Base-by-base conservation (phyloP, 257 asterid genomes). In the Solanum stenotomum region DNA sequence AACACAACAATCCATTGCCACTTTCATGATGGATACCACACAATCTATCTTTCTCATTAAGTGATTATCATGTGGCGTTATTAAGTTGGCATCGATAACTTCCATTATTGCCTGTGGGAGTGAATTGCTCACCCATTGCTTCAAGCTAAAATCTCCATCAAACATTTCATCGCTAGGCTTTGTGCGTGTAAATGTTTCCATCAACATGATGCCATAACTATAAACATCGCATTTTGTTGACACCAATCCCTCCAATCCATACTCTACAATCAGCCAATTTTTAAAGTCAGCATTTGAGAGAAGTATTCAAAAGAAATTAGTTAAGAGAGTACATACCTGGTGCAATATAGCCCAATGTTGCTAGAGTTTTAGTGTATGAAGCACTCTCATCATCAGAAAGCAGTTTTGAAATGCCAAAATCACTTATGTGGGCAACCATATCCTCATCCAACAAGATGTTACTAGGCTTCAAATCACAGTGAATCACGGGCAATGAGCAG, bases 71-170 rank as follows among this genome's bases (percentile, higher is more conserved):
- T 27, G 29, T 27, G 29, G 29, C 1, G 29, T 27, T 27, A 27
- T 27, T 27, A 27, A 27, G 29, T 27, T 27, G 29, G 34, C 10
- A 23, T 92, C 90, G 37, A 88, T 89, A 84, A 90, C 92, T 78
- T 89, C 79, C 22, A 2, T 46, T 14, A 14, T 1, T 46, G 20
- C 59, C 0, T 46, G 59, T 46, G 59, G 59, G 56, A 1, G 56
- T 46, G 56, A 46, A 46, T 46, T 46, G 56, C 27, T 12, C 61
- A 88, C 93, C 89, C 89, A 89, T 3, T 74, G 67, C 88, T 61
- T 87, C 83, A 92, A 85, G 91, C 85, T 90, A 88, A 29, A 61
- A 23, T 90, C 86, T 16, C 78, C 91, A 4, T 46, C 56, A 46
- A 46, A 46, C 56, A 46, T 46, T 22, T 90, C 91, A n/a, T 46